Evolutionary conservation across 345 rosid species (phyloP), one percentile per base, ranked within the genome.

Genomic region (Noccaea bulbosa): DNA sequence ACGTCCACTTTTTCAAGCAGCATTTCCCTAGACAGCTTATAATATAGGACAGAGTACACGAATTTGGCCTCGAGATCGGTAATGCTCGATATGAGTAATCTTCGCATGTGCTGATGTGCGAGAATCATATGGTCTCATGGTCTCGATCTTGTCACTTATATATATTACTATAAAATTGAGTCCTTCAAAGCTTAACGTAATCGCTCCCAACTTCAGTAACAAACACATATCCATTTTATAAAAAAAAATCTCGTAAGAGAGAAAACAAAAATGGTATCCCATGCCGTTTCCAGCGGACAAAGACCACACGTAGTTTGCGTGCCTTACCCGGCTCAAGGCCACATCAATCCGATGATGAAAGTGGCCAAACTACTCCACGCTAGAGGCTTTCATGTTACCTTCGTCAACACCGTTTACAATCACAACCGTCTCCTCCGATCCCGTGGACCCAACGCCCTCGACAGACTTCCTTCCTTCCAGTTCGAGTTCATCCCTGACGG

Each of bases 401-500:
- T 83, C 33, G 81, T 81, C 8, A 67, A 78, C 81, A 83, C 82
- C 1, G 63, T 77, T 34, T 79, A 62, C 60, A 83, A 79, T 34
- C 81, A 79, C 24, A 49, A 48, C 12, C 78, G 81, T 24, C 47
- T 83, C 12, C 64, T 77, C 44, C 68, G 59, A 9, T 74, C 83
- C 12, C 39, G 62, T 47, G 82, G 80, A 10, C 30, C 65, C 5
- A 49, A 71, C 38, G 65, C 83, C 2, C 70, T 79, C 7, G 52
- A 60, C 7, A 75, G 69, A 44, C 32, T 62, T 8, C 69, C 83
- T 15, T 60, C 72, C 5, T 83, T 83, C 69, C 54, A 67, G 12
- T 81, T 74, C 15, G 74, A 75, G 40, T 20, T 78, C 4, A 83
- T 81, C 12, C 76, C 83, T 3, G 84, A 83, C 11, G 85, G 83